Conservation (phyloP, 257 asterid genomes). For the Cinchona pubescens region DNA sequence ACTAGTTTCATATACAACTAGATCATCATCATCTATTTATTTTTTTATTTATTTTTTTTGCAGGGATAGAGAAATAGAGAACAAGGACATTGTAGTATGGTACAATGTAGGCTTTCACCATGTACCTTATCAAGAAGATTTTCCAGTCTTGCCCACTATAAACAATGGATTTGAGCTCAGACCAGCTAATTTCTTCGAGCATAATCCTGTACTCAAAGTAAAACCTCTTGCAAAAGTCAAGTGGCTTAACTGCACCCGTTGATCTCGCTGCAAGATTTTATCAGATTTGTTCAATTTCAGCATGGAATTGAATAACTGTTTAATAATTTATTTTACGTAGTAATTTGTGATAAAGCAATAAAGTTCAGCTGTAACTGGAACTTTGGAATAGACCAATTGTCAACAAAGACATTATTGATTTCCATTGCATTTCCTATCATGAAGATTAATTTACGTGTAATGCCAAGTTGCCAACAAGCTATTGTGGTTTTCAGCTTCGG, state of each 20-base stretch:
- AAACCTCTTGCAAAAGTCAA: conserved; percentile 13
- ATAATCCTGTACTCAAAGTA: conserved; percentile 45
- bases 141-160: conserved; percentile 22
- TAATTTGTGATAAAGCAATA: not conserved
- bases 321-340: too few relatives aligned
- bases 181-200: conserved; percentile 3
- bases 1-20: not conserved
- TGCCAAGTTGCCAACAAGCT: too few relatives aligned
- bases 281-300: not conserved
- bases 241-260: not conserved
- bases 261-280: not conserved
- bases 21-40: too few relatives aligned
- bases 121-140: conserved; percentile 82
- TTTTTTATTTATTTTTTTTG: conserved; percentile 5
- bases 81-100: conserved; percentile 81
- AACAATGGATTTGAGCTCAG: conserved; percentile 29
- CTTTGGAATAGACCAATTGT: too few relatives aligned
- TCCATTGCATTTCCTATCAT: too few relatives aligned
- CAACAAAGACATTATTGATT: too few relatives aligned
- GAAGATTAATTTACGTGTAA: too few relatives aligned
- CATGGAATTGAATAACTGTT: too few relatives aligned
- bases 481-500: too few relatives aligned
- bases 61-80: conserved; percentile 75
- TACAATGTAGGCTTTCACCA: conserved; percentile 85
- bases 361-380: not conserved